A percentile compares a stretch with the other conserved stretches of the same genome.
These are phyloP conservation scores for Fusarium veterinarium DNA, from an alignment of 2,329 filamentous ascomycete genomes.

Conservation along the genomic window DNA sequence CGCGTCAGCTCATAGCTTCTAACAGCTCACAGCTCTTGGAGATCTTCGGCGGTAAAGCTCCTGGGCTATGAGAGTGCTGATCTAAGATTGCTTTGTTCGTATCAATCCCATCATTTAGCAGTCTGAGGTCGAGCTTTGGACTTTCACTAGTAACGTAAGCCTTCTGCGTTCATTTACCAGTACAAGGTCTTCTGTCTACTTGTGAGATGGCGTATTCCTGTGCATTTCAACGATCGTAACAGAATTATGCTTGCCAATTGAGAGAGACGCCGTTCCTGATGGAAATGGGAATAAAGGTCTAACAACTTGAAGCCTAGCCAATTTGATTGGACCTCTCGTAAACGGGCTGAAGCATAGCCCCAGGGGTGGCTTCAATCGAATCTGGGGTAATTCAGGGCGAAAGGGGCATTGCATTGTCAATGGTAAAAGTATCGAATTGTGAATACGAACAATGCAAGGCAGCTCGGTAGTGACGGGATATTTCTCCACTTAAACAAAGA, in stretches of 20 bases:
- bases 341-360: not conserved
- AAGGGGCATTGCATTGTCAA: not conserved
- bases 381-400: not conserved
- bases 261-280: too few relatives aligned
- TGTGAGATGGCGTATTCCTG: accelerated
- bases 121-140: accelerated
- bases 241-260: not conserved
- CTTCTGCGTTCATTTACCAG: too few relatives aligned
- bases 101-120: accelerated
- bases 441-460: not conserved
- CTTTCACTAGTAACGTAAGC: accelerated
- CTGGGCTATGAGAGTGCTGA: not conserved
- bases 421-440: not conserved
- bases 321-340: not conserved
- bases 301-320: accelerated
- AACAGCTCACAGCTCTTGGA: too few relatives aligned
- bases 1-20: not conserved
- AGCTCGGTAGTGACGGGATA: not conserved
- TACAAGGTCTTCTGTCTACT: too few relatives aligned
- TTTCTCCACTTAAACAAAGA: not conserved
- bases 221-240: accelerated
- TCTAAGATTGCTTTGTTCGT: not conserved
- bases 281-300: not conserved
- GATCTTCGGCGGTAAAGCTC: not conserved
- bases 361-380: not conserved